phyloP scores from a whole-genome alignment of 176 grass and related monocot species.

The Aegilops sharonensis region DNA sequence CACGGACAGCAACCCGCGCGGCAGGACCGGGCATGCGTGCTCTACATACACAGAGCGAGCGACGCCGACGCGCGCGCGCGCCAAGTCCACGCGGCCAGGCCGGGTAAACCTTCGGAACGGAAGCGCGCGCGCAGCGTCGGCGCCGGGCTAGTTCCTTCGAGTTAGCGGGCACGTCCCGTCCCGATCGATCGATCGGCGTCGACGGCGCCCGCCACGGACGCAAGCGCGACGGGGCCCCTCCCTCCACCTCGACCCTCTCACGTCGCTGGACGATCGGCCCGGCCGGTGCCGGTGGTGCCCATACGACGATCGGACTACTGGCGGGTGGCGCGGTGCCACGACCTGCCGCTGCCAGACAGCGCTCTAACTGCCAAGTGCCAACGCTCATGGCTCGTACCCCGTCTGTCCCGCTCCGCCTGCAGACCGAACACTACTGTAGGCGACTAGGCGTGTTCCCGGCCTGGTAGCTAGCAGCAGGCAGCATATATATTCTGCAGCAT shows the following conservation, averaged over 20 bases:
- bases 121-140: too few relatives aligned
- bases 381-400: background rate
- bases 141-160: background rate
- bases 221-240: background rate
- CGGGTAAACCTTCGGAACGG: too few relatives aligned
- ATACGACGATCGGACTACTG: background rate
- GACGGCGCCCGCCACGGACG: background rate
- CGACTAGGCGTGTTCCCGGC: too few relatives aligned
- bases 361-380: background rate
- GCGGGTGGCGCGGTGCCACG: background rate
- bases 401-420: background rate
- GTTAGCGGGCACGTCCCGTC: constrained; percentile 15
- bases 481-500: background rate
- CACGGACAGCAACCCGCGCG: background rate
- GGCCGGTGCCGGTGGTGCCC: background rate
- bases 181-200: background rate
- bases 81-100: too few relatives aligned
- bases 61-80: background rate
- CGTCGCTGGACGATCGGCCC: background rate
- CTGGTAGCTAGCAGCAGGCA: too few relatives aligned
- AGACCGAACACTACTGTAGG: background rate
- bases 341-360: background rate
- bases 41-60: background rate
- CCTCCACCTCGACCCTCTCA: background rate
- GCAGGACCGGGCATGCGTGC: background rate